Percentiles rank a stretch among this genome's conserved stretches.
These are phyloP conservation scores for Berkeleyomyces rouxiae DNA, from an alignment of 2,329 filamentous ascomycete genomes.

Conservation along the genomic window DNA sequence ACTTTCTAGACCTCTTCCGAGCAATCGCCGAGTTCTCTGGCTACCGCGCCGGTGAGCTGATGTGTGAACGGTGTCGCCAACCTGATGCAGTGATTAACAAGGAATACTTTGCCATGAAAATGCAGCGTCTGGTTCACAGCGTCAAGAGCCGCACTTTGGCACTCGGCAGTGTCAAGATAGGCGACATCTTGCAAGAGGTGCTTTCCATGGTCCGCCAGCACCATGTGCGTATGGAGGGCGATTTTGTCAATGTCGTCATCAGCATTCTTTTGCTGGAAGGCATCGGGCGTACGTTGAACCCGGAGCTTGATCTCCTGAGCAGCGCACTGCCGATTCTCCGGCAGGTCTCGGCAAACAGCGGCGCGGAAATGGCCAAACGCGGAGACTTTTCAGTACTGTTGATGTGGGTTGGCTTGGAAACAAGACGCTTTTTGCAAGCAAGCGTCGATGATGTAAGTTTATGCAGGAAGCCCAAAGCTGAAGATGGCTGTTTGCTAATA, in stretches of 20 bases:
- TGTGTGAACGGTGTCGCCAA: constrained; percentile 90
- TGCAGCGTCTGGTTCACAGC: constrained; percentile 86
- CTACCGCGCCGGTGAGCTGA: constrained; percentile 83
- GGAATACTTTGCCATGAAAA: constrained; percentile 84
- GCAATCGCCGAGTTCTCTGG: constrained; percentile 93
- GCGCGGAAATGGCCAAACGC: constrained; percentile 49
- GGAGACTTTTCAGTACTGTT: constrained; percentile 74
- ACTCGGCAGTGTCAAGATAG: constrained; percentile 86
- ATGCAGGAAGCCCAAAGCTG: constrained; percentile 12
- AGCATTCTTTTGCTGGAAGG: constrained; percentile 87
- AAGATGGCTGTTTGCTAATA: neutral
- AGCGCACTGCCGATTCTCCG: constrained; percentile 81
- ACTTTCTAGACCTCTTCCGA: constrained; percentile 92
- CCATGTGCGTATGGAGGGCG: constrained; percentile 86
- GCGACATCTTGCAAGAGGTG: constrained; percentile 82
- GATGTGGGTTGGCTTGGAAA: constrained; percentile 82
- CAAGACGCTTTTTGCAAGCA: constrained; percentile 73
- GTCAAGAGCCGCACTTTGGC: constrained; percentile 87
- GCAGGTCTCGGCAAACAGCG: constrained; percentile 66
- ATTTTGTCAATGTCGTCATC: constrained; percentile 96
- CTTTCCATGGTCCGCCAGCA: constrained; percentile 80
- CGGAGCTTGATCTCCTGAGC: constrained; percentile 68
- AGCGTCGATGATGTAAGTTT: constrained; percentile 67
- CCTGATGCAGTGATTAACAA: constrained; percentile 76
- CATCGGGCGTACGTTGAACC: constrained; percentile 76